Conservation (phyloP, 2,329 filamentous ascomycete species). For the Exophiala aquamarina region DNA sequence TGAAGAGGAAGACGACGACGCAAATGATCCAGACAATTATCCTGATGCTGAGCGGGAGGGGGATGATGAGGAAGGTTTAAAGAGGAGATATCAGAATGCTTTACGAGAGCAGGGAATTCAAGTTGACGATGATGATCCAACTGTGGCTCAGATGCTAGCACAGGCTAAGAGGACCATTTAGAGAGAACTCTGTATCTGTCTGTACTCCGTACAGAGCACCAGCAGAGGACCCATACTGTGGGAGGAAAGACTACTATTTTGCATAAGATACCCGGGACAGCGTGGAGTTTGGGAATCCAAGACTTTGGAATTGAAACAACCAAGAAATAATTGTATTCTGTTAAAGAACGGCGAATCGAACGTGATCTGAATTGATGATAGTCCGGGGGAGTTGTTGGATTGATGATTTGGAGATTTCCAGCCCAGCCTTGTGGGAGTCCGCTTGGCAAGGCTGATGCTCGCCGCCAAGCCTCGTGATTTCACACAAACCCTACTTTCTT, state of each 20-base stretch:
- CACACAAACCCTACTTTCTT: slow-evolving; percentile 3
- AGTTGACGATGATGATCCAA: slow-evolving; percentile 47
- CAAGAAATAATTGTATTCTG: too few relatives aligned
- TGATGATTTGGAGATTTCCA: not conserved
- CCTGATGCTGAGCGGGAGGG: slow-evolving; percentile 60
- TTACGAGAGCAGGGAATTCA: slow-evolving; percentile 56
- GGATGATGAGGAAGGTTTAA: slow-evolving; percentile 62
- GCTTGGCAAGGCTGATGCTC: slow-evolving; percentile 2
- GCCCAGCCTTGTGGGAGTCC: not conserved
- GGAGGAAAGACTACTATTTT: slow-evolving; percentile 2
- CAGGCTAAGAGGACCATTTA: slow-evolving; percentile 16
- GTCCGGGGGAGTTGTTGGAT: too few relatives aligned
- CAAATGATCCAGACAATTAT: slow-evolving; percentile 46
- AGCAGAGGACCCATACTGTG: not conserved
- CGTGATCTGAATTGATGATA: too few relatives aligned
- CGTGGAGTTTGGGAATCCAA: slow-evolving; percentile 14
- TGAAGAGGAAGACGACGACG: slow-evolving; percentile 52
- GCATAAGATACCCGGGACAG: slow-evolving; percentile 26
- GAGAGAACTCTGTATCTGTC: too few relatives aligned
- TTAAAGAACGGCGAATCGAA: too few relatives aligned
- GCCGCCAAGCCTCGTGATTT: not conserved
- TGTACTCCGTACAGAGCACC: too few relatives aligned
- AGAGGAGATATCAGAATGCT: slow-evolving; percentile 77
- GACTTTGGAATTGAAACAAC: not conserved
- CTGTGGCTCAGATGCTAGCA: slow-evolving; percentile 41